Percentiles rank a stretch among this genome's conserved stretches.
Evolutionary conservation across 805 yeast genomes (phyloP).

Genomic region (Spathaspora gorwiae): DNA sequence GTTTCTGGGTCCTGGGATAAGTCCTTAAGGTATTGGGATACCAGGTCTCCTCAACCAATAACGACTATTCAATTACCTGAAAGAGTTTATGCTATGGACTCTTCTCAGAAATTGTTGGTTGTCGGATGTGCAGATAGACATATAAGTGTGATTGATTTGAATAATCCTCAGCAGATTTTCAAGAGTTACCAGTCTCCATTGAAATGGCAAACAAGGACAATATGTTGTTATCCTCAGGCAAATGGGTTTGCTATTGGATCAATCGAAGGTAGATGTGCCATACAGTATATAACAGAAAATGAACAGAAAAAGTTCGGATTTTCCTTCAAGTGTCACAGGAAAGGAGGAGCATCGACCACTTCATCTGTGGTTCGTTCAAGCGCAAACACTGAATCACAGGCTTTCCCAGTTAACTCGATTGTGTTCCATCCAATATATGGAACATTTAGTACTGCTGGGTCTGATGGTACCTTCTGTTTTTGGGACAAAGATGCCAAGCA

Average conservation of each 20-base stretch:
- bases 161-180: constrained; percentile 77
- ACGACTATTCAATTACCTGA: constrained; percentile 83
- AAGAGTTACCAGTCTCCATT: constrained; percentile 71
- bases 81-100: constrained; percentile 85
- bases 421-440: constrained; percentile 87
- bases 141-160: constrained; percentile 69
- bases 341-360: constrained; percentile 32
- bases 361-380: constrained; percentile 23
- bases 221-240: constrained; percentile 85
- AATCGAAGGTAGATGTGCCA: constrained; percentile 92
- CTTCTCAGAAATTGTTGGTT: constrained; percentile 74
- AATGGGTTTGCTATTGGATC: constrained; percentile 91
- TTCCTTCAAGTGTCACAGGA: constrained; percentile 93
- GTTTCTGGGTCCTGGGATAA: constrained; percentile 97
- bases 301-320: constrained; percentile 72
- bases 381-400: constrained; percentile 47
- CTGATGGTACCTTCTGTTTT: constrained; percentile 88
- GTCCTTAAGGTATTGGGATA: constrained; percentile 91
- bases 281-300: constrained; percentile 82
- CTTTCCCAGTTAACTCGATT: constrained; percentile 77
- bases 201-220: constrained; percentile 81
- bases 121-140: constrained; percentile 94
- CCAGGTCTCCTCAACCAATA: constrained; percentile 78
- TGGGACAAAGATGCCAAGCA: constrained; percentile 96
- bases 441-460: constrained; percentile 89